These are phyloP conservation scores for Westerdykella sp. DNA, from an alignment of 2,329 filamentous ascomycete genomes.

Conservation along the genomic window DNA sequence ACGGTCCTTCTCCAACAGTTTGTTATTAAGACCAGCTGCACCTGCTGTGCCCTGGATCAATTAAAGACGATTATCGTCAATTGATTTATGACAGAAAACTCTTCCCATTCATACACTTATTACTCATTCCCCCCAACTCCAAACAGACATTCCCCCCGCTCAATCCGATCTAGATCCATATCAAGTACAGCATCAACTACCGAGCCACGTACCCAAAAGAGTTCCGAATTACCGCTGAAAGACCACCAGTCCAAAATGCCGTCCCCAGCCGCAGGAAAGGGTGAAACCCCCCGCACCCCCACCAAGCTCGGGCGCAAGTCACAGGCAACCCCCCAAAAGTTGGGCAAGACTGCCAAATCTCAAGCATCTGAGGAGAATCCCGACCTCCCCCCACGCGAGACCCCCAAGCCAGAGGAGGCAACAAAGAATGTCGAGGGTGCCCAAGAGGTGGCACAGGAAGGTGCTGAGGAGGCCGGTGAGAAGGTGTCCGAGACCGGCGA, in stretches of 20 bases:
- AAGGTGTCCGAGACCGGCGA: slow-evolving; percentile 45
- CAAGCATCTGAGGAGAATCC: slow-evolving; percentile 31
- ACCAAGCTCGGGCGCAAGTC: slow-evolving; percentile 46
- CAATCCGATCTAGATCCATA: slow-evolving; percentile 35
- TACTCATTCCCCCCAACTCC: slow-evolving; percentile 49
- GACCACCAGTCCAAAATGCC: slow-evolving; percentile 38
- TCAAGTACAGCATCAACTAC: slow-evolving; percentile 32
- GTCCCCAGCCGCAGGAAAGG: slow-evolving; percentile 48
- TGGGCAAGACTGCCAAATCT: slow-evolving; percentile 35
- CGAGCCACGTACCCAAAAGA: slow-evolving; percentile 27
- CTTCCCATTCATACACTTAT: slow-evolving; percentile 45
- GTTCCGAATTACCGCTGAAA: slow-evolving; percentile 26
- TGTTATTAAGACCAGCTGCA: too few relatives aligned
- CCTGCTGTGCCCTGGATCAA: too few relatives aligned
- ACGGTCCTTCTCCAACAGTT: neutral
- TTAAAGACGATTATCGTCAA: too few relatives aligned
- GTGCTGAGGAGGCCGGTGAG: slow-evolving; percentile 37
- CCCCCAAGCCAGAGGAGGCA: slow-evolving; percentile 20
- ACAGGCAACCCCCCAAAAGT: slow-evolving; percentile 32
- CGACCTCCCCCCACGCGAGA: slow-evolving; percentile 24
- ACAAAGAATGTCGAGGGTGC: slow-evolving; percentile 26
- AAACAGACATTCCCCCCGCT: slow-evolving; percentile 38
- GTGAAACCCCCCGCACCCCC: slow-evolving; percentile 45
- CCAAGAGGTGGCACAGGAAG: slow-evolving; percentile 31
- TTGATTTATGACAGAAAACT: slow-evolving; percentile 45